Evolutionary conservation across 192 early-diverging fungal species (phyloP).

Genomic region (Coemansia pectinata): DNA sequence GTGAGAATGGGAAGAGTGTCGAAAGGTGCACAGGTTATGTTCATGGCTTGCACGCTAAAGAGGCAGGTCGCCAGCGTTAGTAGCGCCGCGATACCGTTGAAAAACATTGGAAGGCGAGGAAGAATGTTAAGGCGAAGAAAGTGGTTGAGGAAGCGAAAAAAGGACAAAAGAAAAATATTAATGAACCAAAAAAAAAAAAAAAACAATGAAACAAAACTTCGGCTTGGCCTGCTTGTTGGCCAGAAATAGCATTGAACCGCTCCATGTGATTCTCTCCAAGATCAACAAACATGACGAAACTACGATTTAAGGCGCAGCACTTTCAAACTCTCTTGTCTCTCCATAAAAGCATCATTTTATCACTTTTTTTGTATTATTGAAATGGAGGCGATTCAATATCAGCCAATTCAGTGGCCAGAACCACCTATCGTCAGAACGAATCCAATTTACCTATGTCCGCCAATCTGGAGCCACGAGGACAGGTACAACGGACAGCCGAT

Average conservation of each 20-base stretch:
- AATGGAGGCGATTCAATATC: background rate
- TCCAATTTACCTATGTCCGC: conserved; percentile 35
- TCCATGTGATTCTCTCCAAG: background rate
- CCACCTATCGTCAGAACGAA: conserved; percentile 16
- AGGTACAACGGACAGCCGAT: conserved; percentile 42
- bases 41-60: conserved; percentile 4
- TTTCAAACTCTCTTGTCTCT: background rate
- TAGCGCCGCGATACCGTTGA: background rate
- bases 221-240: too few relatives aligned
- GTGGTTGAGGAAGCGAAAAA: background rate
- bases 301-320: background rate
- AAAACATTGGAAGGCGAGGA: background rate
- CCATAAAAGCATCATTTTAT: background rate
- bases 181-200: background rate
- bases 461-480: conserved; percentile 43
- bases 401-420: conserved; percentile 30
- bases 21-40: conserved; percentile 33
- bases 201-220: background rate
- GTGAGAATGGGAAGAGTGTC: conserved; percentile 20
- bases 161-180: background rate
- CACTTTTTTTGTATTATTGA: background rate
- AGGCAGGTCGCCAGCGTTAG: background rate
- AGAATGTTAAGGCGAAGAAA: background rate
- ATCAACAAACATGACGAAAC: background rate
- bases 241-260: too few relatives aligned